These are phyloP conservation scores for Xylaria castorea DNA, from an alignment of 495 filamentous ascomycete species.

Conservation along the genomic window DNA sequence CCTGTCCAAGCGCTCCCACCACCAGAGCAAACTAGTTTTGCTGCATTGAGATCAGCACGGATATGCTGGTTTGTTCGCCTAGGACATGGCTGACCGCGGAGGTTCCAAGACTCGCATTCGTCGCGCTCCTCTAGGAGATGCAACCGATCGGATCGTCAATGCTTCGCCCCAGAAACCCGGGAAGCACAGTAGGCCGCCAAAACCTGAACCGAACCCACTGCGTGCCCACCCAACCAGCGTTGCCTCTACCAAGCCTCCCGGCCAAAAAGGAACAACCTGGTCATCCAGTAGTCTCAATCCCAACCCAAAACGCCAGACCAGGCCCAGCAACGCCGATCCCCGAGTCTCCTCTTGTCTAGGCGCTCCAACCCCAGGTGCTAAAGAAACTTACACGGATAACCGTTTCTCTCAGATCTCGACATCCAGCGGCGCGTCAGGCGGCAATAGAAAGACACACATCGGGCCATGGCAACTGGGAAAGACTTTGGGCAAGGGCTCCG, in stretches of 20 bases:
- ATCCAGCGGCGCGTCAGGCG: conserved; percentile 66
- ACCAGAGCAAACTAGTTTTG: background rate
- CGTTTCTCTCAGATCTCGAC: conserved; percentile 77
- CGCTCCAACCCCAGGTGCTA: conserved; percentile 47
- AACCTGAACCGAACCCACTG: conserved; percentile 30
- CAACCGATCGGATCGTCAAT: conserved; percentile 54
- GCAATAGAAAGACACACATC: conserved; percentile 74
- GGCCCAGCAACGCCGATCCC: conserved; percentile 24
- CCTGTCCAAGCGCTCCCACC: background rate
- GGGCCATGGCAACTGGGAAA: conserved; percentile 92
- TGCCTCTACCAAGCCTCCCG: conserved; percentile 23
- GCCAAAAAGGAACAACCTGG: conserved; percentile 8
- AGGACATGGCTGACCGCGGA: conserved; percentile 46
- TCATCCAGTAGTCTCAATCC: conserved; percentile 24
- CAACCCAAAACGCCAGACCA: conserved; percentile 30
- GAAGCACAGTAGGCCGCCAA: conserved; percentile 25
- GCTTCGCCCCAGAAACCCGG: conserved; percentile 30
- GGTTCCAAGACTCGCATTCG: conserved; percentile 36
- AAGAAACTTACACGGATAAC: conserved; percentile 61
- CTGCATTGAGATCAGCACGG: conserved; percentile 7
- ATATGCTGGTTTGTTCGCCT: conserved; percentile 28
- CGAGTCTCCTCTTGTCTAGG: conserved; percentile 13
- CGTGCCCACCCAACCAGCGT: conserved; percentile 36
- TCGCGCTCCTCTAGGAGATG: conserved; percentile 56
- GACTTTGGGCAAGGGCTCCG: conserved; percentile 84